Conservation (phyloP, 2,329 filamentous ascomycete species). For the Aspergillus ochraceoroseus region DNA sequence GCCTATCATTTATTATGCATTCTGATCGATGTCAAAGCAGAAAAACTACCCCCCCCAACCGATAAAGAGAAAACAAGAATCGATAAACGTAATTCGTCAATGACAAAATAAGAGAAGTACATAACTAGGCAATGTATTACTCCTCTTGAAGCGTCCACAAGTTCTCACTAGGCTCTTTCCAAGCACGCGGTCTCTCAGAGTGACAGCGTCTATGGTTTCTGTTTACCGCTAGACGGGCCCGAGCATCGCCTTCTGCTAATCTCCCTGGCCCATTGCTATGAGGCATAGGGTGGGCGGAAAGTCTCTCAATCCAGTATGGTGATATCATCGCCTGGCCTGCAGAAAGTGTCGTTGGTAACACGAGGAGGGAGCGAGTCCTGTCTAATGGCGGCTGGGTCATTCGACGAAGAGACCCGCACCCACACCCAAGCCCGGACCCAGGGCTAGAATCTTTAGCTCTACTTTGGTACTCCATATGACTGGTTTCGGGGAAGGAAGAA, state of each 20-base stretch:
- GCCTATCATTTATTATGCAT: slow-evolving; percentile 2
- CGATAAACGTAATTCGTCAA: neutral
- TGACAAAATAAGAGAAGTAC: neutral
- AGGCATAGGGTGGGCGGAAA: slow-evolving; percentile 9
- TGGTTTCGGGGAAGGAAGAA: too few relatives aligned
- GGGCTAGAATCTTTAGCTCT: too few relatives aligned
- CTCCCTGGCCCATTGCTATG: slow-evolving; percentile 9
- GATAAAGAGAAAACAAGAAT: neutral
- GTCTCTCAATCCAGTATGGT: slow-evolving; percentile 22
- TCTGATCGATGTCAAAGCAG: neutral
- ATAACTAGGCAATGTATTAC: slow-evolving; percentile 5
- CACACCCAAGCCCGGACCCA: neutral
- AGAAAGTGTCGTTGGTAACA: slow-evolving; percentile 26
- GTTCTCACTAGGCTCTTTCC: slow-evolving; percentile 34
- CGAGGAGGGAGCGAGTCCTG: slow-evolving; percentile 31
- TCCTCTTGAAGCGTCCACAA: slow-evolving; percentile 38
- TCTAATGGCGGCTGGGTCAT: slow-evolving; percentile 32
- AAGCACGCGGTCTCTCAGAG: slow-evolving; percentile 37
- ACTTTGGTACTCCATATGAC: too few relatives aligned
- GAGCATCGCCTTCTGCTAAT: neutral
- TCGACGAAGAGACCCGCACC: slow-evolving; percentile 22
- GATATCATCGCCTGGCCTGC: slow-evolving; percentile 19
- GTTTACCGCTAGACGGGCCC: slow-evolving; percentile 16
- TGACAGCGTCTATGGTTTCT: slow-evolving; percentile 36
- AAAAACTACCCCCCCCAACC: neutral